Base-by-base conservation (phyloP, 345 rosid genomes). In the Lagerstroemia speciosa region DNA sequence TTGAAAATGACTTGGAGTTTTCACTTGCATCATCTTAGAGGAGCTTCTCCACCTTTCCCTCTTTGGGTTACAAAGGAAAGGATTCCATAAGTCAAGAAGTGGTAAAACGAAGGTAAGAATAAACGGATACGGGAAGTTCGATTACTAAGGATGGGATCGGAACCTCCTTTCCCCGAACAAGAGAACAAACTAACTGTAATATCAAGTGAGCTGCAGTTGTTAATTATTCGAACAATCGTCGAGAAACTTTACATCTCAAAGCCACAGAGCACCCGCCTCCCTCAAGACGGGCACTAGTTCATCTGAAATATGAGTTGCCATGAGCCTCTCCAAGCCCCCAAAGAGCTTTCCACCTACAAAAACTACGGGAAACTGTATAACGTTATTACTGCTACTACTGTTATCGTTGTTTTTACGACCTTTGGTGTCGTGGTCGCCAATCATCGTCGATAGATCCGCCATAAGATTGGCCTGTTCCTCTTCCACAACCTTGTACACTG, bases 231-330 rank as follows among this genome's bases (percentile, higher is more conserved):
- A 43, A 43, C n/a, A 19, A 43, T 11, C 19, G 16, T 12, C 16
- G 48, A 43, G 19, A 43, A 12, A 3, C 19, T 48, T 48, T 48
- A 48, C 55, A 48, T 48, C 20, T 86, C 75, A 92, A 73, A 92
- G 78, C 98, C 97, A 93, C 57, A 93, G 72, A 73, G 97, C 97
- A 24, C 91, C 88, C 3, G 85, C 97, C 7, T 83, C 83, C 69
- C 89, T 93, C 73, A 93, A 72, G 66, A 87, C 78, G n/a, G 98
- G 93, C 72, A 90, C 91, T 72, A 93, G 72, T 53, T 88, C 97
- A 67, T 97, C 97, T 0, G 93, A 78, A 64, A 90, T 88, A 81
- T 90, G 98, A 69, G 88, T 77, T 3, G 96, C 77, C 87, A 92
- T 88, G 65, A 92, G 85, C 69, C 78, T 87, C 64, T 93, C 98